phyloP scores from a whole-genome alignment of 2,329 filamentous ascomycete genomes.

The Fusarium pininemorale region DNA sequence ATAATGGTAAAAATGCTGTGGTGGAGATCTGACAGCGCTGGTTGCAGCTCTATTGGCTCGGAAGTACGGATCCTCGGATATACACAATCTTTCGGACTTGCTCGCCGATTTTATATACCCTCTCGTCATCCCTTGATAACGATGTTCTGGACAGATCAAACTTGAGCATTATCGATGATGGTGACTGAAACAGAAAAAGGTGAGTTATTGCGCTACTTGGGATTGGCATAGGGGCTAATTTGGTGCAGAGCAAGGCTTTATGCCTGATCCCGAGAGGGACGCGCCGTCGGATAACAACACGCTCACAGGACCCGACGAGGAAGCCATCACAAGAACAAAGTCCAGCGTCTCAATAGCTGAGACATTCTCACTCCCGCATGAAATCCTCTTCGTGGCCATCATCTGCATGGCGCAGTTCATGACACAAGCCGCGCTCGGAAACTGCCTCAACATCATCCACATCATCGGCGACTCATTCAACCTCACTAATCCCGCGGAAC shows the following conservation, averaged over 20 bases:
- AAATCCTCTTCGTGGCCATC: conserved; percentile 31
- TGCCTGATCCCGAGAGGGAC: conserved; percentile 13
- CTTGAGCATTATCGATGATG: background rate
- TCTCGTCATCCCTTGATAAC: background rate
- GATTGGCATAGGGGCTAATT: background rate
- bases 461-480: conserved; percentile 35
- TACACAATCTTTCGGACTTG: background rate
- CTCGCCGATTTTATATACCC: background rate
- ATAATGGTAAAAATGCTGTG: background rate
- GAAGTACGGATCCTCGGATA: conserved; percentile 22
- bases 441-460: conserved; percentile 38
- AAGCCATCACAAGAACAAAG: conserved; percentile 30
- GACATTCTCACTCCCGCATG: conserved; percentile 24
- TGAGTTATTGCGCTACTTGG: fast-evolving
- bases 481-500: conserved; percentile 32
- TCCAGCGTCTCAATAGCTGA: conserved; percentile 36
- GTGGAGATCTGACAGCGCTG: background rate
- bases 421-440: conserved; percentile 38
- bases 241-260: background rate
- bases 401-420: conserved; percentile 41
- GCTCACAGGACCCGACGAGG: conserved; percentile 24
- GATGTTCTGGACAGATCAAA: background rate
- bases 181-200: conserved; percentile 13
- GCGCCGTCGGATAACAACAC: conserved; percentile 21
- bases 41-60: background rate